Evolutionary conservation across 129 eudicot genomes (phyloP).

Genomic region (Heracleum sosnowskyi): DNA sequence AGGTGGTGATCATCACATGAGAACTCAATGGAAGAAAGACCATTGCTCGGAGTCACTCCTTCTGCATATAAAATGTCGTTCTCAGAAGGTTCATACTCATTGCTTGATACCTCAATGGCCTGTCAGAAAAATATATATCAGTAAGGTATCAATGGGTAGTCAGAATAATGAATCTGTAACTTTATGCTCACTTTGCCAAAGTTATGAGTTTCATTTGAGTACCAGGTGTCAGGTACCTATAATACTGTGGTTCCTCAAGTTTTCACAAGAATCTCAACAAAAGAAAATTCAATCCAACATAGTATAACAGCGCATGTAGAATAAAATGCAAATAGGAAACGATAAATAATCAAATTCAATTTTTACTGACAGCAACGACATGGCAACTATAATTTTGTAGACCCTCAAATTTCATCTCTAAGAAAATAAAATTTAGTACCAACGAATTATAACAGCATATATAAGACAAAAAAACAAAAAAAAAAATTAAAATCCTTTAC

Average conservation of each 20-base stretch:
- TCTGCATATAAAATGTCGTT: slow-evolving; percentile 36
- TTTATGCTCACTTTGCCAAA: not conserved
- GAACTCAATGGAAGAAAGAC: slow-evolving; percentile 31
- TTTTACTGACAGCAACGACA: not conserved
- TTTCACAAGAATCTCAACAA: not conserved
- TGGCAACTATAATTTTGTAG: not conserved
- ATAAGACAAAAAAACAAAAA: not conserved
- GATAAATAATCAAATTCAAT: not conserved
- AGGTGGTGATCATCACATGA: slow-evolving; percentile 35
- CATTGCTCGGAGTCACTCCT: slow-evolving; percentile 41
- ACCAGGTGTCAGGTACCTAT: not conserved
- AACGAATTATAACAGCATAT: not conserved
- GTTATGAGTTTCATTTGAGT: not conserved
- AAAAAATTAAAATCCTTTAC: not conserved
- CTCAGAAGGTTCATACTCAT: slow-evolving; percentile 37
- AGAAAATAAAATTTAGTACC: not conserved
- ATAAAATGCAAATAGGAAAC: not conserved
- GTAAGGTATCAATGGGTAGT: slow-evolving; percentile 19
- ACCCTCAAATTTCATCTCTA: not conserved
- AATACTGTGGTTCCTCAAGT: not conserved
- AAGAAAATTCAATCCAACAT: not conserved
- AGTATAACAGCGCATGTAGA: not conserved
- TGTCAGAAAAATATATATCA: slow-evolving; percentile 4
- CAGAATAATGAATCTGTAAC: not conserved
- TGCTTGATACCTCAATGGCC: slow-evolving; percentile 40